These are phyloP conservation scores for Rhodotorula sphaerocarpa DNA, from an alignment of 768 basidiomycete species.

Conservation along the genomic window DNA sequence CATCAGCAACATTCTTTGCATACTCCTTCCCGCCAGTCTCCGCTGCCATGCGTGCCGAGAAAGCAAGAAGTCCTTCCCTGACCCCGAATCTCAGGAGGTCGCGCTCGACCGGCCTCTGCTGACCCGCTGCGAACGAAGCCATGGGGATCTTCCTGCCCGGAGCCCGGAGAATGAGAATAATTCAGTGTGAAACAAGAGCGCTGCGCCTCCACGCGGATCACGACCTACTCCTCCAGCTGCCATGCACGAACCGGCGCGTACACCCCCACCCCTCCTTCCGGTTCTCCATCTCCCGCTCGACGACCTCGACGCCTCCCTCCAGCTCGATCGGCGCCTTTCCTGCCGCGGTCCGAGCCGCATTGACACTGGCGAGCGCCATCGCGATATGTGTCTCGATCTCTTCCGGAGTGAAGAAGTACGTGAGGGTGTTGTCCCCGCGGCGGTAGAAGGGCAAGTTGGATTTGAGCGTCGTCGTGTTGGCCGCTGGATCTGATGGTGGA, in stretches of 20 bases:
- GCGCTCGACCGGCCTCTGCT: no score
- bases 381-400: constrained; percentile 15
- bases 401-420: constrained; percentile 22
- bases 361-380: not conserved
- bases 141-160: no score
- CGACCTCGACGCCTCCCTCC: constrained; percentile 13
- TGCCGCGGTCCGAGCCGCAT: not conserved
- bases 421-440: constrained; percentile 32
- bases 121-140: no score
- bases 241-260: constrained; percentile 27
- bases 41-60: no score
- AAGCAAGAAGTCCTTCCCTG: no score
- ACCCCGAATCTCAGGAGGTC: no score
- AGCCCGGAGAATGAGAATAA: no score
- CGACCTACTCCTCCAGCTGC: constrained; percentile 23
- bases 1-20: no score
- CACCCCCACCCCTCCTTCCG: constrained; percentile 20
- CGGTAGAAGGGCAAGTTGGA: constrained; percentile 21
- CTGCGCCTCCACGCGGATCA: no score
- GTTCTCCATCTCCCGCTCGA: constrained; percentile 26
- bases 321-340: constrained; percentile 1
- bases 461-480: not conserved
- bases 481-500: not conserved
- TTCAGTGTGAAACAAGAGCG: no score
- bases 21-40: no score